These are phyloP conservation scores for Trichoderma cornu-damae DNA, from an alignment of 2,329 filamentous ascomycete genomes.

Conservation along the genomic window DNA sequence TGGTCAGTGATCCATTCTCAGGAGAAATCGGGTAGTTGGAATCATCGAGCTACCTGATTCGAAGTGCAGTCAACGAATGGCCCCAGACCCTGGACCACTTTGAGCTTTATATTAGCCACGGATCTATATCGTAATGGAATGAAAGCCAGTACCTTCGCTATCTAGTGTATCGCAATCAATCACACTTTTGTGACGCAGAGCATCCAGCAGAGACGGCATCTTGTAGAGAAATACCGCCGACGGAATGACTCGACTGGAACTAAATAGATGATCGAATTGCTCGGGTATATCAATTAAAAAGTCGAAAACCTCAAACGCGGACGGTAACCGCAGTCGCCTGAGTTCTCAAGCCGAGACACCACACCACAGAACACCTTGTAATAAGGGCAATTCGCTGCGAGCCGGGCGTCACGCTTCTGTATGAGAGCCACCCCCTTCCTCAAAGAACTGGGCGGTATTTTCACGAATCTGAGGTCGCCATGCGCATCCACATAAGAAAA, in stretches of 20 bases:
- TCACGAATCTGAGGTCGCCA: no score
- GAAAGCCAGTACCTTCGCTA: constrained; percentile 25
- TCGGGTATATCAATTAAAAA: background rate
- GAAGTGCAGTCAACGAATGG: constrained; percentile 37
- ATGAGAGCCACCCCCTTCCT: no score
- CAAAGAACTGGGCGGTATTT: no score
- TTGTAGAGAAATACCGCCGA: background rate
- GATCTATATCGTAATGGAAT: background rate
- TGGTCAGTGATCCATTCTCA: background rate
- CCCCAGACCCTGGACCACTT: constrained; percentile 28
- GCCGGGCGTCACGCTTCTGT: no score
- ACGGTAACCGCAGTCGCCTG: no score
- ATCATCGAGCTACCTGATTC: constrained; percentile 28
- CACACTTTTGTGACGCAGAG: constrained; percentile 27
- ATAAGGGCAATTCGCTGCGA: no score
- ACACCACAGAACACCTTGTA: no score
- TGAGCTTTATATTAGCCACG: constrained; percentile 9
- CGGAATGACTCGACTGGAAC: background rate
- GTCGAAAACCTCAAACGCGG: background rate
- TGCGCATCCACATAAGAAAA: no score
- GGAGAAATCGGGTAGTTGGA: background rate
- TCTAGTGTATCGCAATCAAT: constrained; percentile 38
- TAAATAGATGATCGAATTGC: background rate
- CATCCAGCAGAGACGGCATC: constrained; percentile 28
- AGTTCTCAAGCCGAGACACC: no score